These are phyloP conservation scores for Spathaspora girioi DNA, from an alignment of 805 yeast species.

Conservation along the genomic window DNA sequence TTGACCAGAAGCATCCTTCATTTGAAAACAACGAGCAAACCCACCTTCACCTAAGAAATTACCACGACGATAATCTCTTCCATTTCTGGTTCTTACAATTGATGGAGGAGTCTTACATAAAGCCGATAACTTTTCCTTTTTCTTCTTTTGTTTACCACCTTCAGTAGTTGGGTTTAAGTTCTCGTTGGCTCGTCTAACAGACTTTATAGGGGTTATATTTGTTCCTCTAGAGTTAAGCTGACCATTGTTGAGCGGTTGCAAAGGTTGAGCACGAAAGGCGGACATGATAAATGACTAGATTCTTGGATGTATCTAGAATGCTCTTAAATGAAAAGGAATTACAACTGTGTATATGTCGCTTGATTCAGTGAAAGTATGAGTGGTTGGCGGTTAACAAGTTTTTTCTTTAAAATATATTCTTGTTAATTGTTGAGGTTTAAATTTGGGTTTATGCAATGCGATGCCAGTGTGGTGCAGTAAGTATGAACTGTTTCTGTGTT, in stretches of 20 bases:
- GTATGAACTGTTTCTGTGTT: not conserved
- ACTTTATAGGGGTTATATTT: conserved; percentile 29
- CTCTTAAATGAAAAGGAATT: no score
- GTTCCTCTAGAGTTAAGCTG: conserved; percentile 47
- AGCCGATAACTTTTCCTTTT: conserved; percentile 84
- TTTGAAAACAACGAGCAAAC: conserved; percentile 96
- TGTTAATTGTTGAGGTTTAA: not conserved
- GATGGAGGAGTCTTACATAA: conserved; percentile 97
- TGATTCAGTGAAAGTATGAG: not conserved
- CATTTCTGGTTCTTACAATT: conserved; percentile 78
- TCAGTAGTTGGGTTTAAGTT: conserved; percentile 9
- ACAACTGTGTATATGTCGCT: not conserved
- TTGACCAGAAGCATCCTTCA: conserved; percentile 83
- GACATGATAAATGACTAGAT: conserved; percentile 15
- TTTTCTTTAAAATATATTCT: not conserved
- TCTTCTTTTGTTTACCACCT: conserved; percentile 46
- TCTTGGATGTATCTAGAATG: not conserved
- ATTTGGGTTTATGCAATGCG: not conserved
- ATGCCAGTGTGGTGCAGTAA: not conserved
- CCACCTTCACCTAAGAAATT: conserved; percentile 96
- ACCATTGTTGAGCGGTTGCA: conserved; percentile 52
- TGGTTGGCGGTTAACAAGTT: not conserved
- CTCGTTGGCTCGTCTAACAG: conserved; percentile 21
- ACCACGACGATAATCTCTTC: conserved; percentile 89
- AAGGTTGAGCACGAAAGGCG: conserved; percentile 41